Evolutionary conservation across 2,329 filamentous ascomycete species (phyloP), one percentile per base, ranked within the genome.

Genomic region (Pseudocercospora cruenta): DNA sequence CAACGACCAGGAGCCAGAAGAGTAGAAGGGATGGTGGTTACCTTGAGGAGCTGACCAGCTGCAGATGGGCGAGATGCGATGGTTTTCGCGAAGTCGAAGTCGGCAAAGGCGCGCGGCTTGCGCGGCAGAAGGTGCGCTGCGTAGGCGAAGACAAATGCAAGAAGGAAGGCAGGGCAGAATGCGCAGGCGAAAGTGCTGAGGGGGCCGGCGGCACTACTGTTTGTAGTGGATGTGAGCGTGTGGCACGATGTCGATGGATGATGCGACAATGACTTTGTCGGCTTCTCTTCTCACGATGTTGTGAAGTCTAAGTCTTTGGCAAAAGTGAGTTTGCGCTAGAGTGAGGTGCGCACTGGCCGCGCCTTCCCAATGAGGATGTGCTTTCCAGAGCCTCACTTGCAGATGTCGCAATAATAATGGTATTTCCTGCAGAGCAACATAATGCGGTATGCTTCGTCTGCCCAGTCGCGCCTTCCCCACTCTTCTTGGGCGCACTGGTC

Each of bases 21-120:
- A 51, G 47, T 22, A 57, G 53, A 26, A 21, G 55, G 55, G 36
- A 31, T n/a, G 19, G n/a, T 58, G 36, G 24, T 58, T 58, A 58
- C 55, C 55, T 58, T 53, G 16, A n/a, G 51, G n/a, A 39, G 55
- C 55, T 36, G 55, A 39, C 55, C 24, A 24, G 33, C 31, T 36
- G 55, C 55, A 58, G 55, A 39, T 43, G 19, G n/a, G 47, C 39
- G 39, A 43, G 39, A 43, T 43, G 39, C 26, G 51, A 31, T 55
- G 16, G 26, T 26, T 31, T 33, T 26, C 8, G 51, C 51, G 51
- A 55, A 55, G 26, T 55, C 51, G 51, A 55, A 55, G 26, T 55
- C 55, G 55, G 55, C 55, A 21, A 19, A 31, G 28, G 55, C 55
- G 24, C 9, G 33, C 55, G 55, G 55, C 19, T 58, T 31, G 55